phyloP scores from a whole-genome alignment of 2,329 filamentous ascomycete species.

The Herpotrichia juniperi region DNA sequence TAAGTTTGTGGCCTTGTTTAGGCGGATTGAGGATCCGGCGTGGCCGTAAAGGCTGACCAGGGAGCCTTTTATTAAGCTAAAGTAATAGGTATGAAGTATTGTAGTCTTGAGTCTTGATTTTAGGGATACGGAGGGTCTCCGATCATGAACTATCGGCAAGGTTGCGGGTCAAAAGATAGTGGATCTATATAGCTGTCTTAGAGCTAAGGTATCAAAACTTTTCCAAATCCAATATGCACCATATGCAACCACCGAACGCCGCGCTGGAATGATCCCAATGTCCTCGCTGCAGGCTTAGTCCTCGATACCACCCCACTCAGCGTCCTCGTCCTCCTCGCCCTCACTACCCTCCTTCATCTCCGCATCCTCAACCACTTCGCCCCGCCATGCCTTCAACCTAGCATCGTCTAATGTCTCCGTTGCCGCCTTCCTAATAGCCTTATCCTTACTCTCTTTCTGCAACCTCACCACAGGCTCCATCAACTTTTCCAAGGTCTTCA shows the following conservation, averaged over 20 bases:
- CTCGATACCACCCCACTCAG: slow-evolving; percentile 73
- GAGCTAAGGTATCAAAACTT: slow-evolving; percentile 11
- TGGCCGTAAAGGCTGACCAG: slow-evolving; percentile 59
- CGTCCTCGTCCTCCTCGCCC: slow-evolving; percentile 51
- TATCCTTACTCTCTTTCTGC: slow-evolving; percentile 65
- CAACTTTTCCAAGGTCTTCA: slow-evolving; percentile 55
- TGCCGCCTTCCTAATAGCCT: slow-evolving; percentile 73
- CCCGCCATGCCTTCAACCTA: slow-evolving; percentile 69
- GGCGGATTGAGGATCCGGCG: slow-evolving; percentile 77
- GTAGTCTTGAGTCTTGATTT: too few relatives aligned
- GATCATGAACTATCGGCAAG: background rate
- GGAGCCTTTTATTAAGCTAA: background rate
- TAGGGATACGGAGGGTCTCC: too few relatives aligned
- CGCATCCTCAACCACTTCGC: slow-evolving; percentile 44
- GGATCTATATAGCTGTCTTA: slow-evolving; percentile 1
- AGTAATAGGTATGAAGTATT: too few relatives aligned
- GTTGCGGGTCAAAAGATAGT: background rate
- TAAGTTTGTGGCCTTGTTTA: slow-evolving; percentile 91
- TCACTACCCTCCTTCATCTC: slow-evolving; percentile 47
- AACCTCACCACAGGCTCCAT: slow-evolving; percentile 63
- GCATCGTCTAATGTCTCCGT: slow-evolving; percentile 76
- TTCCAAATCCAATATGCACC: slow-evolving; percentile 7
- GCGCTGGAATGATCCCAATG: slow-evolving; percentile 26
- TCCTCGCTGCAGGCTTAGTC: slow-evolving; percentile 53
- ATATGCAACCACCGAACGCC: slow-evolving; percentile 28